Evolutionary conservation across 768 basidiomycete genomes (phyloP).

Genomic region (Rhodotorula diobovata): DNA sequence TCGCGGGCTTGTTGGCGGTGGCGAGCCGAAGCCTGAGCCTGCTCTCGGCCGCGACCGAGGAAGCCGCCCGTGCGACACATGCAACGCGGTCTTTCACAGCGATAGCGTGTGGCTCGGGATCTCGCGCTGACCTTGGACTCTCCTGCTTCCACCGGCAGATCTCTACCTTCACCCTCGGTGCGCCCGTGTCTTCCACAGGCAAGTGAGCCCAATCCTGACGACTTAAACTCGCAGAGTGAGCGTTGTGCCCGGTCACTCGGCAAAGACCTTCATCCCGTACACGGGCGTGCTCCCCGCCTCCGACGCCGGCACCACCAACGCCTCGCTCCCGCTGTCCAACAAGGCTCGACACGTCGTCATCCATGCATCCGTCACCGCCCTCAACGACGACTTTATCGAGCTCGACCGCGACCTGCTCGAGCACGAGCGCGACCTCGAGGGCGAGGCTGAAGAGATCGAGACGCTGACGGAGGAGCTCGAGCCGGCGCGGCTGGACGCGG

Average conservation of each 20-base stretch:
- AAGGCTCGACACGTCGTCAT: constrained; percentile 27
- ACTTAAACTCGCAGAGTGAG: constrained; percentile 5
- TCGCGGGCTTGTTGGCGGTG: too few relatives aligned
- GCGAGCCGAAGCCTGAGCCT: not conserved
- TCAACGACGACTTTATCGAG: constrained; percentile 37
- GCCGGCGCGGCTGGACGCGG: constrained; percentile 10
- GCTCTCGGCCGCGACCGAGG: too few relatives aligned
- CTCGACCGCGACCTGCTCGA: constrained; percentile 41
- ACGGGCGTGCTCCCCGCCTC: constrained; percentile 21
- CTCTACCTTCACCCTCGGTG: constrained; percentile 42
- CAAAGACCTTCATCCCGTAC: constrained; percentile 42
- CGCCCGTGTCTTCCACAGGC: not conserved
- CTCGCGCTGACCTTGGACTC: not conserved
- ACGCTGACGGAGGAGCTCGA: constrained; percentile 24
- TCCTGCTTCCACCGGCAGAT: constrained; percentile 16
- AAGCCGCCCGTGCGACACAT: too few relatives aligned
- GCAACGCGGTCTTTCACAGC: too few relatives aligned
- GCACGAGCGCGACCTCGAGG: constrained; percentile 26
- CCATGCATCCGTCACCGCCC: constrained; percentile 30
- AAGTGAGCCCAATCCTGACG: not conserved
- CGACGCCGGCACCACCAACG: not conserved
- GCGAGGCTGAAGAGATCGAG: constrained; percentile 14
- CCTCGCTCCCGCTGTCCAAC: not conserved
- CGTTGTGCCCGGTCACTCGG: constrained; percentile 41
- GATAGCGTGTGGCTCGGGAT: too few relatives aligned